These are phyloP conservation scores for Talaromyces sp. DNA, from an alignment of 2,329 filamentous ascomycete genomes.

Conservation along the genomic window DNA sequence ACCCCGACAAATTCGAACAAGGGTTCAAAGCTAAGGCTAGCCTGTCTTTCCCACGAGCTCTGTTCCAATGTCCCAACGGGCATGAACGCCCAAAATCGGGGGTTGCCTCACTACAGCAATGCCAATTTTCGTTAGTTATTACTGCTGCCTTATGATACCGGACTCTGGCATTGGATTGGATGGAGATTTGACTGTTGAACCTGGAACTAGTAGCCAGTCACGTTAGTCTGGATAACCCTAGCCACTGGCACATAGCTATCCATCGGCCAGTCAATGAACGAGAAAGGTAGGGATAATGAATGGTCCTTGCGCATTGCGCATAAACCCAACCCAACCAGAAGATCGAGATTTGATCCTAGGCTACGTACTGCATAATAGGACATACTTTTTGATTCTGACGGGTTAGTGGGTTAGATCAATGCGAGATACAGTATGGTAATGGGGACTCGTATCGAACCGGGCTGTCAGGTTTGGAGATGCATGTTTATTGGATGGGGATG, in stretches of 20 bases:
- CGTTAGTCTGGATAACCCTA: not conserved
- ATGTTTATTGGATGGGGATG: not conserved
- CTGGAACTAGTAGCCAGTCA: not conserved
- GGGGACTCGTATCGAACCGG: not conserved
- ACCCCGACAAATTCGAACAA: not conserved
- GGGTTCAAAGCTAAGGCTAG: not conserved
- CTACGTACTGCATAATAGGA: not conserved
- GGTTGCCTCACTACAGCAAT: constrained; percentile 8
- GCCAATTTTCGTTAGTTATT: not conserved
- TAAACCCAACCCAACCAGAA: not conserved
- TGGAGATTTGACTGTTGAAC: not conserved
- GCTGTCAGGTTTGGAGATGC: not conserved
- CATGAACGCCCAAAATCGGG: not conserved
- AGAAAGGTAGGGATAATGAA: not conserved
- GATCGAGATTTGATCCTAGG: not conserved
- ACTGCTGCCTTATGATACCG: constrained; percentile 10
- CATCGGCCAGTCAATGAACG: not conserved
- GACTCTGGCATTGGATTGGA: not conserved
- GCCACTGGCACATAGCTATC: not conserved
- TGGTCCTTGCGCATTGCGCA: not conserved
- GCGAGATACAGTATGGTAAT: not conserved
- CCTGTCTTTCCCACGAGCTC: not conserved
- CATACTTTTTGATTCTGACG: not conserved
- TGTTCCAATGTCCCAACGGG: not conserved
- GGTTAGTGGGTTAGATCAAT: not conserved